Evolutionary conservation across 1,284 basidiomycete species (phyloP).

Genomic region (Irpex sp.): DNA sequence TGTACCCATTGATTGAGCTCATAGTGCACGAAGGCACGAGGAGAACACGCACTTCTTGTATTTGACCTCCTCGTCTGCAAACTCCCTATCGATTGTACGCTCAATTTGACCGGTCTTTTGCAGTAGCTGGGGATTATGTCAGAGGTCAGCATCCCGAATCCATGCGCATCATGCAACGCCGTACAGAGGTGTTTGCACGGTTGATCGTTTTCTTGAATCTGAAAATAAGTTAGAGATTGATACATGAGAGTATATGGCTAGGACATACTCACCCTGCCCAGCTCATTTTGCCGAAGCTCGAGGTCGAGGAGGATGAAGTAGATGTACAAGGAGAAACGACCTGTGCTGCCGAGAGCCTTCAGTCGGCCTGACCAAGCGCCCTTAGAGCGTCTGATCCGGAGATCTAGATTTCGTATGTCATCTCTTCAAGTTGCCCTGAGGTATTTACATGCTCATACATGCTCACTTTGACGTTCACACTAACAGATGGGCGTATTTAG

Average conservation of each 20-base stretch:
- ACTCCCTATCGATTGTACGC: constrained; percentile 91
- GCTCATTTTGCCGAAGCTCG: constrained; percentile 32
- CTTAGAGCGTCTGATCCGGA: too few species aligned
- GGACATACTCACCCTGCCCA: constrained; percentile 40
- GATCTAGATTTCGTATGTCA: too few species aligned
- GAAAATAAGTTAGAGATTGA: not conserved
- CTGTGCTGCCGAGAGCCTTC: too few species aligned
- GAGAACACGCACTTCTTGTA: constrained; percentile 69
- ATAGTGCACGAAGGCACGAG: not conserved
- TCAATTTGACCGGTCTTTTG: constrained; percentile 99
- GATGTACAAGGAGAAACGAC: not conserved
- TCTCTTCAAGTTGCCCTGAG: too few species aligned
- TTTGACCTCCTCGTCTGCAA: constrained; percentile 87
- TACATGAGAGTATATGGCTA: not conserved
- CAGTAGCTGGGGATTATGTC: constrained; percentile 52
- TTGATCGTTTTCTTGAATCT: constrained; percentile 95
- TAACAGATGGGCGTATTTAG: too few species aligned
- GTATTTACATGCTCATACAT: too few species aligned
- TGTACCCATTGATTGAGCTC: constrained; percentile 5
- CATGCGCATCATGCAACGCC: constrained; percentile 17
- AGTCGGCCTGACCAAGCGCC: not conserved
- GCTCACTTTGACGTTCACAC: too few species aligned
- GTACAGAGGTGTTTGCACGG: constrained; percentile 83
- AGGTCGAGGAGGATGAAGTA: not conserved
- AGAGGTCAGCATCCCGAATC: constrained; percentile 9